Conservation (phyloP, 768 basidiomycete genomes). For the Suillus hirtellus region DNA sequence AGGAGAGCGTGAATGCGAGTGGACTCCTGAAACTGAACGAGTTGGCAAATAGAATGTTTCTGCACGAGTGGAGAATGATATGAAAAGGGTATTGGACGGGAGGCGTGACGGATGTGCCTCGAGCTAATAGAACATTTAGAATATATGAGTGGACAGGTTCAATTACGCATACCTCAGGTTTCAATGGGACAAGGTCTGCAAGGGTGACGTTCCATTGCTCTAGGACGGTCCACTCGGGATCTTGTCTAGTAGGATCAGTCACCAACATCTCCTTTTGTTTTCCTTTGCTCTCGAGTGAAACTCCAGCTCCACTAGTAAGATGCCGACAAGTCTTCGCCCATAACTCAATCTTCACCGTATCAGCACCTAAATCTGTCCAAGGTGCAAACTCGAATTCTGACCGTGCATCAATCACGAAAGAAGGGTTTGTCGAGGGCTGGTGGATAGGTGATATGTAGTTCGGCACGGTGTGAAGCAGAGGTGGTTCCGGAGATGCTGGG, state of each 20-base stretch:
- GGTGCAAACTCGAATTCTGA: constrained; percentile 53
- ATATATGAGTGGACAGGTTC: constrained; percentile 15
- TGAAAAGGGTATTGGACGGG: constrained; percentile 72
- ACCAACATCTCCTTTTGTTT: constrained; percentile 44
- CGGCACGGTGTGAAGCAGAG: constrained; percentile 36
- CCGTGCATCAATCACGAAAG: constrained; percentile 59
- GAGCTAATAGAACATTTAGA: constrained; percentile 27
- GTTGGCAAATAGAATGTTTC: constrained; percentile 60
- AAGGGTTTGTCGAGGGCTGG: constrained; percentile 81
- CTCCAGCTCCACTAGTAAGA: constrained; percentile 13
- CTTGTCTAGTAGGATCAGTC: constrained; percentile 19
- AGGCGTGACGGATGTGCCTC: constrained; percentile 45
- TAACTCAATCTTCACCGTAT: constrained; percentile 54
- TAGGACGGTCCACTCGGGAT: constrained; percentile 59
- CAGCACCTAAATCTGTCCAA: constrained; percentile 53
- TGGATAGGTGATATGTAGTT: constrained; percentile 82
- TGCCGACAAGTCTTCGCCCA: constrained; percentile 47
- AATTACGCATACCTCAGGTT: constrained; percentile 55
- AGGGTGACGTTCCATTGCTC: constrained; percentile 70
- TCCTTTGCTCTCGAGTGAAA: constrained; percentile 34
- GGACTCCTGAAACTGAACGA: constrained; percentile 27
- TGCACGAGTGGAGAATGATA: constrained; percentile 63
- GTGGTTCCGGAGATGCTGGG: constrained; percentile 15
- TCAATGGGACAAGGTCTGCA: constrained; percentile 53
- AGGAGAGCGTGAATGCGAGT: constrained; percentile 41